Evolutionary conservation across 495 filamentous ascomycete genomes (phyloP).

Genomic region (Podospora australis): DNA sequence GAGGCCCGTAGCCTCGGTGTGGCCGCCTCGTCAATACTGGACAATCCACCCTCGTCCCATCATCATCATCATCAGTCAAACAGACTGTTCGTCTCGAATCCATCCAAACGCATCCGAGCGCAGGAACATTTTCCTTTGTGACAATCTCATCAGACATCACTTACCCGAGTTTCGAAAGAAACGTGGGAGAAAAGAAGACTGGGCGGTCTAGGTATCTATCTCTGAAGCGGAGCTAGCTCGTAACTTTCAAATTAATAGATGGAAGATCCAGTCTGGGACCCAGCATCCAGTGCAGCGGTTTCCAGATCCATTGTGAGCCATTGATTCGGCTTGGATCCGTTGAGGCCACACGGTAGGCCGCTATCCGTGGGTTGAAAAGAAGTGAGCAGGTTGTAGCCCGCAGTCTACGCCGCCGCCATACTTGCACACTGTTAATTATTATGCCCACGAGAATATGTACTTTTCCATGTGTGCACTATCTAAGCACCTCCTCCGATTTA

Average conservation of each 20-base stretch:
- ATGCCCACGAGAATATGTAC: too few relatives aligned
- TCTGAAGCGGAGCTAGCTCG: not conserved
- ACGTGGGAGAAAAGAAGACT: too few relatives aligned
- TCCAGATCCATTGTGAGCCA: constrained; percentile 1
- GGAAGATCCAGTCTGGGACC: not conserved
- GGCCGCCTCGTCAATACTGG: not conserved
- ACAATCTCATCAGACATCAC: not conserved
- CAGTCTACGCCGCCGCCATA: too few relatives aligned
- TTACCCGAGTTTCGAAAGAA: not conserved
- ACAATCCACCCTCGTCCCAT: not conserved
- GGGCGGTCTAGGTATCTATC: not conserved
- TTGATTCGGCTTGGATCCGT: not conserved
- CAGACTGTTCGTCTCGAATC: constrained; percentile 5
- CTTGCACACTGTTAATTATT: too few relatives aligned
- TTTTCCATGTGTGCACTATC: not conserved
- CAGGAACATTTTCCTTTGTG: not conserved
- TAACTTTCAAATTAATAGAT: not conserved
- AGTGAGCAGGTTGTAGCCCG: too few relatives aligned
- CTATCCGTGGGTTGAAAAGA: too few relatives aligned
- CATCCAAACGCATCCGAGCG: not conserved
- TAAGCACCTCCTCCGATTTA: not conserved
- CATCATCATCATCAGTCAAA: not conserved
- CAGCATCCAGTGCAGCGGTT: not conserved
- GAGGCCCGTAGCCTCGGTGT: not conserved
- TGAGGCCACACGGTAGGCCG: too few relatives aligned